A percentile compares a stretch with the other conserved stretches of the same genome.
These are phyloP conservation scores for Afroboletus lepidellus DNA, from an alignment of 1,284 basidiomycete species.

Conservation along the genomic window DNA sequence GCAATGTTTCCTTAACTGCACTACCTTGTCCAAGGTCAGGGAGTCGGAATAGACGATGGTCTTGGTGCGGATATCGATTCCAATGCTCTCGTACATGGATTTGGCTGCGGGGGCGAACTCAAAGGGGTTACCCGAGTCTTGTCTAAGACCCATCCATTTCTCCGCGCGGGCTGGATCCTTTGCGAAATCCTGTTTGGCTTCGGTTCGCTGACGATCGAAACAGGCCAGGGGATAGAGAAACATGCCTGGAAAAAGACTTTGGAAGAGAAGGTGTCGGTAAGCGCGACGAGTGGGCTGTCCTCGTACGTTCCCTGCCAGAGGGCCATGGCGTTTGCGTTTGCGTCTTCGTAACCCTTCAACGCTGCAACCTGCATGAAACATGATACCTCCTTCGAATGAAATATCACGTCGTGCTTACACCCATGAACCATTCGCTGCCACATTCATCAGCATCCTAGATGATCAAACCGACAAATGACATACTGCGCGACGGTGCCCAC, in stretches of 20 bases:
- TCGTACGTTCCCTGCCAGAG: constrained; percentile 84
- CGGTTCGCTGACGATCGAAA: neutral
- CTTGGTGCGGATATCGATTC: constrained; percentile 66
- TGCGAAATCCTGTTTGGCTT: constrained; percentile 53
- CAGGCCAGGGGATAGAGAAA: neutral
- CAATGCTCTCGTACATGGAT: constrained; percentile 64
- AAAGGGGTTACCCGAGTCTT: constrained; percentile 89
- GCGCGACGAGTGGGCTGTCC: constrained; percentile 59
- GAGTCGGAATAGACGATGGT: constrained; percentile 82
- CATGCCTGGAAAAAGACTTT: constrained; percentile 75
- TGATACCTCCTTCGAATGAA: neutral
- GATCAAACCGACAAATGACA: constrained; percentile 30
- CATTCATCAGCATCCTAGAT: constrained; percentile 7
- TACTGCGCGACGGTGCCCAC: constrained; percentile 90
- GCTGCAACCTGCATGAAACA: constrained; percentile 63
- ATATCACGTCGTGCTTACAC: constrained; percentile 43
- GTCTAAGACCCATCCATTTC: constrained; percentile 82
- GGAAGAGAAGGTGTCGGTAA: constrained; percentile 93
- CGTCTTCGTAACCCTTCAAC: constrained; percentile 73
- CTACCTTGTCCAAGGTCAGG: constrained; percentile 69
- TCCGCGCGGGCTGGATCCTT: constrained; percentile 58
- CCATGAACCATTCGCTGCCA: constrained; percentile 93
- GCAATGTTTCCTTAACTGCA: constrained; percentile 70
- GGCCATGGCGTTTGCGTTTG: constrained; percentile 72
- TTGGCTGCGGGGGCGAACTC: constrained; percentile 73